A percentile compares a stretch with the other conserved stretches of the same genome.
Evolutionary conservation across 2,329 filamentous ascomycete genomes (phyloP).

Genomic region (Paraconiothyrium brasiliense): DNA sequence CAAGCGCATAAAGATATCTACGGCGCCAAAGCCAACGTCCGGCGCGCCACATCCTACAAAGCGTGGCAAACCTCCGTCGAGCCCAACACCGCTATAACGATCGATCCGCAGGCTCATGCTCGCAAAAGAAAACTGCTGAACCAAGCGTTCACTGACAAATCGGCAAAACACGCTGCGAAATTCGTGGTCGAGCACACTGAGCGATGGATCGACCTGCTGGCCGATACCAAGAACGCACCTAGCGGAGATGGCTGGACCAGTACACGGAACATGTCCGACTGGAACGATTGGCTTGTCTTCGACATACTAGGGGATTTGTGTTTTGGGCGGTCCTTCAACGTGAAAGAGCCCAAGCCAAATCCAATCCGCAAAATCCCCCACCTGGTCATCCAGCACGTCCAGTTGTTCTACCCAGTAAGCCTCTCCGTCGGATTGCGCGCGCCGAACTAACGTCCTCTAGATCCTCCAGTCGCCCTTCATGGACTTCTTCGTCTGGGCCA

Average conservation of each 20-base stretch:
- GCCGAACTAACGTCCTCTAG: not conserved
- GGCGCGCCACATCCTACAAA: slow-evolving; percentile 15
- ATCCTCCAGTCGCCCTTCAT: slow-evolving; percentile 20
- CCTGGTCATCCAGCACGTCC: slow-evolving; percentile 9
- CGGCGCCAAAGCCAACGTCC: slow-evolving; percentile 17
- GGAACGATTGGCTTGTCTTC: slow-evolving; percentile 47
- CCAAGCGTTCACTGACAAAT: slow-evolving; percentile 22
- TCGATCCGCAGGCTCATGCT: slow-evolving; percentile 14
- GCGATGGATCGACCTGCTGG: slow-evolving; percentile 19
- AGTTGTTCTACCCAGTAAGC: slow-evolving; percentile 19
- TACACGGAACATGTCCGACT: slow-evolving; percentile 15
- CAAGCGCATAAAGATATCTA: slow-evolving; percentile 14
- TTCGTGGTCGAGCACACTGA: slow-evolving; percentile 15
- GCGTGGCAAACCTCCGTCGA: slow-evolving; percentile 14
- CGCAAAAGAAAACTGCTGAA: slow-evolving; percentile 19
- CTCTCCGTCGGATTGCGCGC: not conserved
- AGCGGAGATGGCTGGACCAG: slow-evolving; percentile 14
- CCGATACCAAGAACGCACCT: not conserved
- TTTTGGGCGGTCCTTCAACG: slow-evolving; percentile 45
- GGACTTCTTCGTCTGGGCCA: slow-evolving; percentile 18
- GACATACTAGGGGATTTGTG: slow-evolving; percentile 56
- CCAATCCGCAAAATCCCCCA: slow-evolving; percentile 12
- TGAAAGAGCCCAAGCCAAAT: slow-evolving; percentile 34
- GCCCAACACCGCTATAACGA: slow-evolving; percentile 15
- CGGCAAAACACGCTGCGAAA: slow-evolving; percentile 13